Evolutionary conservation across 805 yeast genomes (phyloP).

Genomic region (Yamadazyma akitaensis): DNA sequence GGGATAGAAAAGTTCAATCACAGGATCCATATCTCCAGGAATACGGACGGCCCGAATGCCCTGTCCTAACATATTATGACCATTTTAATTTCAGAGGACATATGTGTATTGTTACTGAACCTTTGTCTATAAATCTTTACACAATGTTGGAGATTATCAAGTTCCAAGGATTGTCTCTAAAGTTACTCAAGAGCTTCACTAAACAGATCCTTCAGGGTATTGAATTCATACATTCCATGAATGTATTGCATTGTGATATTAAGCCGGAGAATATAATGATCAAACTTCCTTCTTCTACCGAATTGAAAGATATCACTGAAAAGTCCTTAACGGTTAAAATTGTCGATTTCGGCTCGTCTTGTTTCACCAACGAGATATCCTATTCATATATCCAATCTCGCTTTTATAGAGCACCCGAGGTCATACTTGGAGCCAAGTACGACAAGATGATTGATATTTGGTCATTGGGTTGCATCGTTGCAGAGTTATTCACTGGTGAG

Average conservation of each 20-base stretch:
- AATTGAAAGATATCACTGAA: conserved; percentile 16
- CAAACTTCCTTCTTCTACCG: conserved; percentile 24
- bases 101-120: conserved; percentile 75
- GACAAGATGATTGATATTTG: conserved; percentile 49
- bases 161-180: conserved; percentile 47
- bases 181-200: conserved; percentile 44
- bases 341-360: conserved; percentile 79
- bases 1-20: not conserved
- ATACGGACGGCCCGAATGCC: conserved; percentile 13
- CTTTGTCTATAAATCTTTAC: conserved; percentile 63
- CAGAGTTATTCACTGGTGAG: conserved; percentile 34
- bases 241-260: conserved; percentile 77
- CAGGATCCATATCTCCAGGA: conserved; percentile 11
- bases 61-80: conserved; percentile 54
- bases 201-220: conserved; percentile 58
- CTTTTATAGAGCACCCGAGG: conserved; percentile 78
- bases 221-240: conserved; percentile 50
- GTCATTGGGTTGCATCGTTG: conserved; percentile 45
- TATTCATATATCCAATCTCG: conserved; percentile 60
- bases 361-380: conserved; percentile 40
- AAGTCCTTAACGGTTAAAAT: conserved; percentile 55
- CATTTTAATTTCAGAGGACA: conserved; percentile 81
- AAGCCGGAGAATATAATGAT: conserved; percentile 77
- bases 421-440: conserved; percentile 63
- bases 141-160: conserved; percentile 51